Percentiles rank a stretch among this genome's conserved stretches.
Evolutionary conservation across 176 grass and related monocot genomes (phyloP).

Genomic region (Guadua angustifolia): DNA sequence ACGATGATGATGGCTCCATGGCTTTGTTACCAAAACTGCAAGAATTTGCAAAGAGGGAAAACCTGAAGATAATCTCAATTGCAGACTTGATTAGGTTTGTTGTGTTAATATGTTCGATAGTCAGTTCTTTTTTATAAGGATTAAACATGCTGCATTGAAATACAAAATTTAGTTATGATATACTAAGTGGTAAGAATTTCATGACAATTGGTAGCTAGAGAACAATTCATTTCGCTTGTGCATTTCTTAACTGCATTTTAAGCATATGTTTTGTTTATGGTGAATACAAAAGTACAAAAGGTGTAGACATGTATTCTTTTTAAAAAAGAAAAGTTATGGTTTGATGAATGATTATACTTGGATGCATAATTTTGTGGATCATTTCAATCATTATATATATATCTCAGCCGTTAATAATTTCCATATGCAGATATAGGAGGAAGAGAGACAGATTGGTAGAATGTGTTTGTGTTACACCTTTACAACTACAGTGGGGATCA

Average conservation of each 20-base stretch:
- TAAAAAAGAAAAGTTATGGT: constrained; percentile 13
- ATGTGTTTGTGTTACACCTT: constrained; percentile 73
- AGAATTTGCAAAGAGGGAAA: constrained; percentile 80
- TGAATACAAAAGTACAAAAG: not conserved
- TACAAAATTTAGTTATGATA: constrained; percentile 19
- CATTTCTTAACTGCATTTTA: not conserved
- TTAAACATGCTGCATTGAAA: not conserved
- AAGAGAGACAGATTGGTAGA: constrained; percentile 98
- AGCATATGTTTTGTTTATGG: not conserved
- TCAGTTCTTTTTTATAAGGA: constrained; percentile 4
- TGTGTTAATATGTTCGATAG: constrained; percentile 31
- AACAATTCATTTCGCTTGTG: not conserved
- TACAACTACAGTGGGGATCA: constrained; percentile 78
- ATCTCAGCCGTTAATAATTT: constrained; percentile 24
- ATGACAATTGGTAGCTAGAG: not conserved
- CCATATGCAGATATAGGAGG: constrained; percentile 77
- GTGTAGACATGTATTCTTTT: not conserved
- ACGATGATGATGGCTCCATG: constrained; percentile 91
- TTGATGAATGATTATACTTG: constrained; percentile 41
- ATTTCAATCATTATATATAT: constrained; percentile 3
- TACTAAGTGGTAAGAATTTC: not conserved
- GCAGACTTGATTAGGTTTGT: constrained; percentile 85
- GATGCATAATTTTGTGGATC: not conserved
- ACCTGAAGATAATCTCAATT: constrained; percentile 91
- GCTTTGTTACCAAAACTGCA: constrained; percentile 81